Percentiles rank a stretch among this genome's conserved stretches.
These are phyloP conservation scores for Solanum lignicaule DNA, from an alignment of 257 asterid genomes.

Conservation along the genomic window DNA sequence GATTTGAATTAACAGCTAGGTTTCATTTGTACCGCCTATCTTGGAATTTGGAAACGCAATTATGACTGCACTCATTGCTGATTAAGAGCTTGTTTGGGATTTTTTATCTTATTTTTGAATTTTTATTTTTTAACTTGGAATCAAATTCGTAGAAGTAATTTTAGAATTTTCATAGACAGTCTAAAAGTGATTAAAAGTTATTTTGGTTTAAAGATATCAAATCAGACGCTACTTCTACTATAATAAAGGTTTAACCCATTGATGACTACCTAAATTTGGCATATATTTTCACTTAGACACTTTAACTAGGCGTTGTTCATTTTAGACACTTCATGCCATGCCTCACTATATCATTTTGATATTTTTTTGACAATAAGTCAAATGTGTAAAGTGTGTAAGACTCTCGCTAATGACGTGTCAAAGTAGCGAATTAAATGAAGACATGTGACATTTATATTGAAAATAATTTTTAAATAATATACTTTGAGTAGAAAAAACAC, in stretches of 20 bases:
- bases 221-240: too few species aligned
- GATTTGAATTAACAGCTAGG: not conserved
- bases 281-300: too few species aligned
- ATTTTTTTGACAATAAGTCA: not conserved
- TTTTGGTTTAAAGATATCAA: too few species aligned
- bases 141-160: too few species aligned
- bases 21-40: not conserved
- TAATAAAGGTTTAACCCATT: not conserved
- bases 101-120: too few species aligned
- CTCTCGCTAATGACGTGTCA: not conserved
- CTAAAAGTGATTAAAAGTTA: not conserved
- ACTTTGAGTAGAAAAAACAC: not conserved
- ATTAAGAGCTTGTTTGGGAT: not conserved
- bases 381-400: not conserved
- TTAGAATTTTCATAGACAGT: too few species aligned
- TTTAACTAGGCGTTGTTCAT: too few species aligned
- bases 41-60: not conserved
- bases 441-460: not conserved
- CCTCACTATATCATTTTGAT: not conserved
- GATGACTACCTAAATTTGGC: not conserved
- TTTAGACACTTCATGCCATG: not conserved
- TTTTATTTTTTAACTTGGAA: not conserved
- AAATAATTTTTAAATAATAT: too few species aligned
- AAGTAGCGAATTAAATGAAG: not conserved
- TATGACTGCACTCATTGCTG: not conserved